phyloP scores from a whole-genome alignment of 1,284 basidiomycete genomes.

The Trichosporon ovoides region DNA sequence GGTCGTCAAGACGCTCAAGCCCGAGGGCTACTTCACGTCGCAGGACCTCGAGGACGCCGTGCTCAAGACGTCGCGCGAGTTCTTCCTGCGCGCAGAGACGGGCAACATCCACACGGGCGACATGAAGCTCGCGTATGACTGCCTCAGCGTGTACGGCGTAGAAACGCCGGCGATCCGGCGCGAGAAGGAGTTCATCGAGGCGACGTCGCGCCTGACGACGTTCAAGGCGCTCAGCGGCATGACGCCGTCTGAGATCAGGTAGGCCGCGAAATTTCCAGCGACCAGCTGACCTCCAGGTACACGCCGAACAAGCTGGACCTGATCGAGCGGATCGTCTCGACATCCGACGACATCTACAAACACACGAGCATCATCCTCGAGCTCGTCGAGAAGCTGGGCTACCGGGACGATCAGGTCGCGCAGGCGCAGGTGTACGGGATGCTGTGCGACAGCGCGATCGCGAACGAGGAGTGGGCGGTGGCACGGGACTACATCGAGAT shows the following conservation, averaged over 20 bases:
- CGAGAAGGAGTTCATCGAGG: slow-evolving; percentile 90
- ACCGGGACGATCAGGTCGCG: slow-evolving; percentile 61
- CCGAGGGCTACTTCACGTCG: slow-evolving; percentile 55
- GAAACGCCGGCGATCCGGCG: slow-evolving; percentile 59
- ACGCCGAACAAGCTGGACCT: slow-evolving; percentile 74
- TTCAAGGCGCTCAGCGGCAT: slow-evolving; percentile 66
- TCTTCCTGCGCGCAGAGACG: slow-evolving; percentile 85
- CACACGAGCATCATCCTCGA: slow-evolving; percentile 85
- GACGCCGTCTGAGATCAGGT: slow-evolving; percentile 79
- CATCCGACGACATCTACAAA: slow-evolving; percentile 76
- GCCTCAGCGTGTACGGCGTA: slow-evolving; percentile 67
- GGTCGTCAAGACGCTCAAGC: slow-evolving; percentile 58
- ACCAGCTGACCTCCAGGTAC: slow-evolving; percentile 41
- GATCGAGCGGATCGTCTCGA: slow-evolving; percentile 71
- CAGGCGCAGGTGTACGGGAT: slow-evolving; percentile 78
- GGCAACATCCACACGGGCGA: slow-evolving; percentile 87
- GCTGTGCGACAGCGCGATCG: slow-evolving; percentile 76
- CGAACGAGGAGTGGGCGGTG: slow-evolving; percentile 66
- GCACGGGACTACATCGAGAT: slow-evolving; percentile 66
- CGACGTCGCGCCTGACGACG: slow-evolving; percentile 63
- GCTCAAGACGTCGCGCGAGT: slow-evolving; percentile 71
- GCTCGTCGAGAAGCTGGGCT: slow-evolving; percentile 78
- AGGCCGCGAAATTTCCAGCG: background rate
- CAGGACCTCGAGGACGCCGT: slow-evolving; percentile 68
- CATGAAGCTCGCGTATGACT: slow-evolving; percentile 92